Conservation (phyloP, 2,329 filamentous ascomycete genomes). For the Macrophomina phaseolina region DNA sequence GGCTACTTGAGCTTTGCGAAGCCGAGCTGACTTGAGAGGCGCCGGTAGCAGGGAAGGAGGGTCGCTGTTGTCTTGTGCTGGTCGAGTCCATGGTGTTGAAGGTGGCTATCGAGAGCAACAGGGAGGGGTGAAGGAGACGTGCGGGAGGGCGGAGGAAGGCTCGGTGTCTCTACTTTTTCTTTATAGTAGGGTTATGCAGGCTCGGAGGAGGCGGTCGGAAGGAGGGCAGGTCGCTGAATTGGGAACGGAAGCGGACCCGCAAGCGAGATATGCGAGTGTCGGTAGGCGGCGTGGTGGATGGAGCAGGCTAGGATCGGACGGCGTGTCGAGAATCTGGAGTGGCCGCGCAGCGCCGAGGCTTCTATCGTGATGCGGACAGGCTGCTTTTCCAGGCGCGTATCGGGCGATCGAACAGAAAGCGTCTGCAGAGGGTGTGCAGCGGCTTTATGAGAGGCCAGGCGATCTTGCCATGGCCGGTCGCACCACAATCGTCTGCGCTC, state of each 20-base stretch:
- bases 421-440: background rate
- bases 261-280: conserved; percentile 15
- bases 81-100: conserved; percentile 17
- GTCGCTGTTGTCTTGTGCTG: conserved; percentile 26
- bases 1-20: conserved; percentile 51
- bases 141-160: background rate
- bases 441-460: conserved; percentile 18
- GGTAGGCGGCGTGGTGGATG: conserved; percentile 3
- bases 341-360: conserved; percentile 3
- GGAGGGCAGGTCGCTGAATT: conserved; percentile 8
- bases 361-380: background rate
- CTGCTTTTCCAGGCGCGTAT: background rate
- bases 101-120: background rate
- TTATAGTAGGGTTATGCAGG: conserved; percentile 8
- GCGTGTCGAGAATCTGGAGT: conserved; percentile 19
- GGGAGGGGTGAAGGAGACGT: background rate
- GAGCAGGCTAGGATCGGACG: conserved; percentile 1
- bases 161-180: conserved; percentile 15
- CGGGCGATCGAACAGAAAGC: conserved; percentile 5
- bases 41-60: conserved; percentile 18
- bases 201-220: conserved; percentile 10
- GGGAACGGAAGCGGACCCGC: conserved; percentile 23
- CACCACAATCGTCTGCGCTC: conserved; percentile 13
- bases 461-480: conserved; percentile 16
- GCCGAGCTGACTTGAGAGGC: conserved; percentile 35